Evolutionary conservation across 441 rosid species (phyloP).

Genomic region (Lepidium campestre): DNA sequence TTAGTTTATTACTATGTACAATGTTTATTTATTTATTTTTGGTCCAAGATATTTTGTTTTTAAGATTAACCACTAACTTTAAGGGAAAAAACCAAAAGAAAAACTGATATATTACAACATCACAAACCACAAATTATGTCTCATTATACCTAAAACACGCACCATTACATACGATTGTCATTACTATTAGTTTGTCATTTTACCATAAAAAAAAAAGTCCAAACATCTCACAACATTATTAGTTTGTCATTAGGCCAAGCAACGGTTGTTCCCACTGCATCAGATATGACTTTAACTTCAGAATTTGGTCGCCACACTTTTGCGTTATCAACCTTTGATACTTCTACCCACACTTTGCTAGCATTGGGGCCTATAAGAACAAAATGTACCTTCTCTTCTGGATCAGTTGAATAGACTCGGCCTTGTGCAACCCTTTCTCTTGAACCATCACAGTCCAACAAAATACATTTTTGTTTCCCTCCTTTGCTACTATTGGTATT

Average conservation of each 20-base stretch:
- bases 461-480: neutral
- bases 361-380: neutral
- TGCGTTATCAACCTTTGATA: neutral
- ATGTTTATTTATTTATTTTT: too few relatives aligned
- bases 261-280: neutral
- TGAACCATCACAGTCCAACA: neutral
- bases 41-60: too few relatives aligned
- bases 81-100: too few relatives aligned
- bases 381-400: neutral
- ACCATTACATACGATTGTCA: too few relatives aligned
- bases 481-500: neutral
- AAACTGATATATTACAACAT: too few relatives aligned
- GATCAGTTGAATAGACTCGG: neutral
- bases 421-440: neutral
- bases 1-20: too few relatives aligned
- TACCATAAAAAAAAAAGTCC: too few relatives aligned
- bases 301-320: neutral
- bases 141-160: too few relatives aligned
- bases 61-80: too few relatives aligned
- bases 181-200: too few relatives aligned
- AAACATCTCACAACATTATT: too few relatives aligned
- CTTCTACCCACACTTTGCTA: neutral
- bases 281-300: neutral
- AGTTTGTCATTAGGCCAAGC: conserved; percentile 1
- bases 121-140: too few relatives aligned